Evolutionary conservation across 1,284 basidiomycete species (phyloP), one percentile per base, ranked within the genome.

Genomic region (Salmacisia buchloeana): DNA sequence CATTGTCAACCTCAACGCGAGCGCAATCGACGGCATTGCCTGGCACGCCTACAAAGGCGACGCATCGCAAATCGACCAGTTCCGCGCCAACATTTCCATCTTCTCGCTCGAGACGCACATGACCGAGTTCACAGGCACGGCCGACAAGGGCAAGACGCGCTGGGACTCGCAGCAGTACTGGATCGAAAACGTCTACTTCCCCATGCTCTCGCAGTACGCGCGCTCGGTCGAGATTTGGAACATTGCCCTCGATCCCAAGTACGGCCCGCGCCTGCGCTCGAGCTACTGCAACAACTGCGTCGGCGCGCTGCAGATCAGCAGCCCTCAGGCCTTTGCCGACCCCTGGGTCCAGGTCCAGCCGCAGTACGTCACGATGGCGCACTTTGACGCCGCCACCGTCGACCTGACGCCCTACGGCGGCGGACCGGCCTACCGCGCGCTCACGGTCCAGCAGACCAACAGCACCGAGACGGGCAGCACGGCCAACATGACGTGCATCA

Each of bases 21-120:
- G 57, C 1, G 67, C 64, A 2, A 59, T 74, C 27, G 72, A 74
- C 41, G 74, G 68, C 2, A 45, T 74, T 15, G 69, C 70, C 6
- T 74, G 71, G 69, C 74, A 75, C 52, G 72, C 73, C 46, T 75
- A 75, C 45, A 66, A 68, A 3, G 74, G 74, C n/a, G 46, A 59
- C 5, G 62, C 70, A n/a, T 35, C 38, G 2, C 61, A 69, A 39
- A 57, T 31, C 31, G 21, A 15, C n/a, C 12, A 56, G 5, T 67
- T 72, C 46, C 46, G 46, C 7, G 39, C 63, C 12, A 60, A 61
- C 46, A 31, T 27, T 21, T 69, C 63, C 58, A 29, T 61, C 18
- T 13, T 9, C 2, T 45, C 65, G 12, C 31, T 69, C n/a, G 59
- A 45, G 36, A 57, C 70, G 0, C 69, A 73, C 49, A 65, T 73